These are phyloP conservation scores for Aspergillus sp. DNA, from an alignment of 2,329 filamentous ascomycete genomes.

Conservation along the genomic window DNA sequence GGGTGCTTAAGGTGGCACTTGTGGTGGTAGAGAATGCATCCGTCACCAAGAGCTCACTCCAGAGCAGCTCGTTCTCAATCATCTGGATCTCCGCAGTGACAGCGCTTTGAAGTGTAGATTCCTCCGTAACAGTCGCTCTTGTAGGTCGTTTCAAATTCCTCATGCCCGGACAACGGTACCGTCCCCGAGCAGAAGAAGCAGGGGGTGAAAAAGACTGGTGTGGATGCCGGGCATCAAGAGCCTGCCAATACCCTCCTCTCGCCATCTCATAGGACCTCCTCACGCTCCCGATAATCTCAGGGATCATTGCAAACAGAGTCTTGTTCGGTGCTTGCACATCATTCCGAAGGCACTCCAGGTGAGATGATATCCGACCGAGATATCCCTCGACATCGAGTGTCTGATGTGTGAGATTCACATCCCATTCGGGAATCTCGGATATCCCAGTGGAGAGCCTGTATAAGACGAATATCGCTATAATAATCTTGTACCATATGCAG, in stretches of 20 bases:
- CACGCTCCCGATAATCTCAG: conserved; percentile 3
- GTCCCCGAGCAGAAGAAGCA: neutral
- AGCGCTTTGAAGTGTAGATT: neutral
- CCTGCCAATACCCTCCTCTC: neutral
- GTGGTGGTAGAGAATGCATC: neutral
- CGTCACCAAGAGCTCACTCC: conserved; percentile 1
- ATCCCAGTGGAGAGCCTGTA: conserved; percentile 6
- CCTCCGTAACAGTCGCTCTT: neutral
- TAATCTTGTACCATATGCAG: conserved; percentile 6
- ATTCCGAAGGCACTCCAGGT: neutral
- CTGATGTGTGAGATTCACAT: neutral
- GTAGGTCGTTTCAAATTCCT: neutral
- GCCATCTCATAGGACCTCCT: neutral
- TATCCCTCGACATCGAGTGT: neutral
- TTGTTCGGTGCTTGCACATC: neutral
- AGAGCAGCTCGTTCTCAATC: conserved; percentile 7
- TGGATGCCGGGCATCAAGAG: neutral
- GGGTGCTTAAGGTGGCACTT: neutral
- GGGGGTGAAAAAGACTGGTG: neutral
- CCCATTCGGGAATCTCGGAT: neutral
- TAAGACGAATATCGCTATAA: conserved; percentile 1
- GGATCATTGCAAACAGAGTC: neutral
- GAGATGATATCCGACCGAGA: neutral
- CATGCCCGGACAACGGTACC: conserved; percentile 5
- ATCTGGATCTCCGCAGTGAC: neutral